Conservation (phyloP, 345 rosid species). For the Xanthoceras sorbifolium region DNA sequence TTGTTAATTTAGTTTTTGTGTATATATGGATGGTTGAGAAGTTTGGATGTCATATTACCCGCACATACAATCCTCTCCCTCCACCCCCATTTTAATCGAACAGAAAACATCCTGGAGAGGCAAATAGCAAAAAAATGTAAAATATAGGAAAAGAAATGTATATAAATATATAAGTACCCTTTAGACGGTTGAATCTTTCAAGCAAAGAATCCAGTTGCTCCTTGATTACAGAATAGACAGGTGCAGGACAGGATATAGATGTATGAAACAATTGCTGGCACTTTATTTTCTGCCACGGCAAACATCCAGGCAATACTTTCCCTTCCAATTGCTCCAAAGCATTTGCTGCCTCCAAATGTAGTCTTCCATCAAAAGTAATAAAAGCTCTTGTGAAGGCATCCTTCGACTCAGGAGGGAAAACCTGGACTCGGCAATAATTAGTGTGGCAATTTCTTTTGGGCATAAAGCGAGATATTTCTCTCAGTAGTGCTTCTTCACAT, state of each 20-base stretch:
- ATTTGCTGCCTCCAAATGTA: conserved; percentile 93
- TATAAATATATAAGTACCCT: conserved; percentile 41
- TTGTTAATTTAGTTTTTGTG: too few species aligned
- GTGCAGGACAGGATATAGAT: conserved; percentile 64
- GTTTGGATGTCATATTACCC: background rate
- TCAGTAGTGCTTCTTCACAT: conserved; percentile 56
- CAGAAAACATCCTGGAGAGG: background rate
- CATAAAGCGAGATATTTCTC: conserved; percentile 61
- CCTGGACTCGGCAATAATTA: conserved; percentile 57
- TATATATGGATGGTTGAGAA: background rate
- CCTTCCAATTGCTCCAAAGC: conserved; percentile 86
- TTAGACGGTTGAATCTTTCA: conserved; percentile 36
- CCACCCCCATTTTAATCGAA: background rate
- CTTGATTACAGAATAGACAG: conserved; percentile 60
- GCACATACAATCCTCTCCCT: background rate
- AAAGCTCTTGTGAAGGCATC: conserved; percentile 51
- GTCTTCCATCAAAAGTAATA: conserved; percentile 75
- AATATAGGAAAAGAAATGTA: background rate
- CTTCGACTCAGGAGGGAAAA: conserved; percentile 54
- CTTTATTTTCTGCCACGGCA: conserved; percentile 79
- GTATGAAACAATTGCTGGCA: conserved; percentile 80
- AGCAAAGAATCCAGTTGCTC: conserved; percentile 53
- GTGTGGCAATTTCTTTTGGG: conserved; percentile 52
- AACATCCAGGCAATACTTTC: conserved; percentile 61
- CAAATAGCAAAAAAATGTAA: background rate